Base-by-base conservation (phyloP, 768 basidiomycete species). In the Leccinum uliginosum region DNA sequence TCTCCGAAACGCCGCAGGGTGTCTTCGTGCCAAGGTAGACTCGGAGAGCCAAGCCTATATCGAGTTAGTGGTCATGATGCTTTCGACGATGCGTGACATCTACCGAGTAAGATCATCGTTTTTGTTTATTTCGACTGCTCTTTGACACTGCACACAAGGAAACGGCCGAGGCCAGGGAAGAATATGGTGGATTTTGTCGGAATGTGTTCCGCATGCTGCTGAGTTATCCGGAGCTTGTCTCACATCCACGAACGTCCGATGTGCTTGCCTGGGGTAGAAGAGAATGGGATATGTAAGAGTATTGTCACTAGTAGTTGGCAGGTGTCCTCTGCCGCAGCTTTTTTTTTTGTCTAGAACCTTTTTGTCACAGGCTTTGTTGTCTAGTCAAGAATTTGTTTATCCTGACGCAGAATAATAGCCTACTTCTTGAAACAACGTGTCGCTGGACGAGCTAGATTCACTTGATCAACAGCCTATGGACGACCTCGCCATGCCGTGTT, bases 81-180 rank as follows among this genome's bases (percentile, higher is more conserved):
- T 86, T 27, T 76, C 79, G 21, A 69, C 78, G 2, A 82, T 87
- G 81, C 71, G 79, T 21, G 73, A 75, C 29, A 76, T 76, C 38
- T 71, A 73, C 56, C 65, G 71, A 66, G 85, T 83, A 61, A 61
- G 38, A 40, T 38, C 4, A 44, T 69, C 66, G 7, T 49, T 23
- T 11, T 69, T 17, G 2, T 24, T 50, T n/a, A 1, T 17, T 11
- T 24, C 19, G 35, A 24, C 34, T 38, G 45, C 2, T 21, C 3
- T 21, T 61, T 68, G 50, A 66, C n/a, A 10, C 9, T 55, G 30
- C 38, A 12, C 9, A 3, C 5, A 14, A 57, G 55, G 54, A 63
- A 59, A 55, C 54, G 55, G 23, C 58, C 14, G 58, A 59, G 12
- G 55, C 53, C 21, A 73, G 65, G 55, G 65, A 12, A 59, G 62